Evolutionary conservation across 257 asterid genomes (phyloP).

Genomic region (Solanum pinnatisectum): DNA sequence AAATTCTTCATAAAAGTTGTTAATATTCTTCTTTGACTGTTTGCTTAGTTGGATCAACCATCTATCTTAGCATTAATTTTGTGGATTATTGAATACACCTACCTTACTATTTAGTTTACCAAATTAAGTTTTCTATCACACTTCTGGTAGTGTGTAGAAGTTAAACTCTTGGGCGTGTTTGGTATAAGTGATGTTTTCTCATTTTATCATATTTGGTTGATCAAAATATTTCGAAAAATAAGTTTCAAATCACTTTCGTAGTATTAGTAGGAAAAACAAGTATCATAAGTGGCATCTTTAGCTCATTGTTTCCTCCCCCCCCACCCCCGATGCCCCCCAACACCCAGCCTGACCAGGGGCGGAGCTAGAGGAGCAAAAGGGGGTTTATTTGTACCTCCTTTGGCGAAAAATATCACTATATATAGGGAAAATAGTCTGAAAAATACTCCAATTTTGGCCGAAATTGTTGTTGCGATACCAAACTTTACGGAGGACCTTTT

Average conservation of each 20-base stretch:
- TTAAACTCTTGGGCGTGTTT: background rate
- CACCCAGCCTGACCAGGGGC: background rate
- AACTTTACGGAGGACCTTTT: no score
- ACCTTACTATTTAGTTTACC: background rate
- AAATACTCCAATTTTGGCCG: no score
- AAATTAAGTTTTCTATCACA: background rate
- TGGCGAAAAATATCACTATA: background rate
- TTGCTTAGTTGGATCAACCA: background rate
- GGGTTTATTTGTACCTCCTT: background rate
- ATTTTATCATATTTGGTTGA: background rate
- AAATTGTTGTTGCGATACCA: no score
- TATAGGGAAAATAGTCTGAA: no score
- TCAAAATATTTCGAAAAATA: background rate
- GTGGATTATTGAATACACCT: background rate
- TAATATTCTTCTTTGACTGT: background rate
- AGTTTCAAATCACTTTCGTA: background rate
- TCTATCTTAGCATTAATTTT: background rate
- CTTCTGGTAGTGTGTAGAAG: no score
- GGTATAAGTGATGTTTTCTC: background rate
- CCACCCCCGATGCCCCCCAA: background rate
- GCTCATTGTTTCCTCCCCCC: background rate
- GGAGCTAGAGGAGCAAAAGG: background rate
- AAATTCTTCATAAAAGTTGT: background rate
- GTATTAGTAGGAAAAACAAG: background rate
- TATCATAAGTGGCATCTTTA: background rate